These are phyloP conservation scores for Tilletia indica DNA, from an alignment of 1,284 basidiomycete genomes.

Conservation along the genomic window DNA sequence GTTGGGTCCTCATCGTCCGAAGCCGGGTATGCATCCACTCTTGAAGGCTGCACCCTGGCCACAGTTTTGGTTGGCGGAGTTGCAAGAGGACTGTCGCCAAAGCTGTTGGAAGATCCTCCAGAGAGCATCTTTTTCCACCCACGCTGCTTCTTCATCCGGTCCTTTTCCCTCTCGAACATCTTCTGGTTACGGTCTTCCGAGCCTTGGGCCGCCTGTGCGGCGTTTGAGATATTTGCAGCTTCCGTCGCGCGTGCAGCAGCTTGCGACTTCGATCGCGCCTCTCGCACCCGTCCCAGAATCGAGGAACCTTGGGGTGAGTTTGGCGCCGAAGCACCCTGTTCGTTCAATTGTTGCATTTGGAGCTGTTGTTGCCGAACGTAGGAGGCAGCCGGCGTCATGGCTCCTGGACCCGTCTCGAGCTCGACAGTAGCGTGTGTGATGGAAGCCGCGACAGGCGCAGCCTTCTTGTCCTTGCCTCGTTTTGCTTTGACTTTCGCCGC, in stretches of 20 bases:
- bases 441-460: conserved; percentile 68
- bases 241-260: neutral
- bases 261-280: neutral
- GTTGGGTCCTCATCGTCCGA: conserved; percentile 1
- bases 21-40: conserved; percentile 38
- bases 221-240: neutral
- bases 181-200: conserved; percentile 58
- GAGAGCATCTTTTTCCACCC: conserved; percentile 47
- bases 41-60: conserved; percentile 25
- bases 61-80: conserved; percentile 6
- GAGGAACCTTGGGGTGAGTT: neutral
- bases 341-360: conserved; percentile 68
- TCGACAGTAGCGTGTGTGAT: conserved; percentile 83
- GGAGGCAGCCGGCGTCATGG: conserved; percentile 86
- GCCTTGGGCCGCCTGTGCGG: conserved; percentile 25
- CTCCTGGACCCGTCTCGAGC: conserved; percentile 66
- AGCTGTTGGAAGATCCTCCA: conserved; percentile 21
- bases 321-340: conserved; percentile 61
- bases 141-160: conserved; percentile 53
- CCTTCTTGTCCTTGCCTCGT: conserved; percentile 61
- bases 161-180: conserved; percentile 57
- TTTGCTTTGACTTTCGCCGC: conserved; percentile 44
- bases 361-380: conserved; percentile 76
- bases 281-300: neutral
- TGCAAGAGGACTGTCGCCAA: no score